Base-by-base conservation (phyloP, 768 basidiomycete genomes). In the Leccinum uliginosum region DNA sequence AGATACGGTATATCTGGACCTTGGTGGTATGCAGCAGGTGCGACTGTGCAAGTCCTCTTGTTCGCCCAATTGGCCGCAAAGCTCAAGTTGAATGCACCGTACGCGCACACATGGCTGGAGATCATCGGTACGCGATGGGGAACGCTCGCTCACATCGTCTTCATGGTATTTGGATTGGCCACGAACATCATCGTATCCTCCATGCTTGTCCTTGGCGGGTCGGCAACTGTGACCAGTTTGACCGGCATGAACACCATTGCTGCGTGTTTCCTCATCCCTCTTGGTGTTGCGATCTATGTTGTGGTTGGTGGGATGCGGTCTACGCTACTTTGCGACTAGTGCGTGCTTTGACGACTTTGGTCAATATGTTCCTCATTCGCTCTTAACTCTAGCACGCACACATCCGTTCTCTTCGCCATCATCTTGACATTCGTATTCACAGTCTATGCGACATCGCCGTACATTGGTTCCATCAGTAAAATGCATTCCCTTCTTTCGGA, bases 21-120 rank as follows among this genome's bases (percentile, higher is more conserved):
- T 0, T 93, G 89, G 87, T 92, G 90, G 87, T 94, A 94, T 62
- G 93, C 89, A 6, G 83, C 89, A 32, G 93, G 92, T n/a, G 93
- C 91, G 23, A 89, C 87, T 0, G 84, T 93, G 24, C 91, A 92
- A 67, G 85, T 97, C 55, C 78, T 95, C 26, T 83, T 97, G n/a
- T 97, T 98, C 26, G 92, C 93, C 8, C 72, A 91, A 83, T 78
- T 95, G 46, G 91, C 94, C 0, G 90, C 92, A 17, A 97, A 96
- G 67, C 80, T 96, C 57, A 97, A 98, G 72, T 73, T 91, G 21
- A 91, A 97, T 59, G 94, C 95, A 2, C 92, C 94, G 0, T 85
- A 87, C 58, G 87, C 88, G 0, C 88, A 91, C 55, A 95, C 91
- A 17, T 97, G 86, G 84, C 56, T 94, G 19, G 92, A 97, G 68